phyloP scores from a whole-genome alignment of 2,329 filamentous ascomycete genomes.

The Diaporthe citri region DNA sequence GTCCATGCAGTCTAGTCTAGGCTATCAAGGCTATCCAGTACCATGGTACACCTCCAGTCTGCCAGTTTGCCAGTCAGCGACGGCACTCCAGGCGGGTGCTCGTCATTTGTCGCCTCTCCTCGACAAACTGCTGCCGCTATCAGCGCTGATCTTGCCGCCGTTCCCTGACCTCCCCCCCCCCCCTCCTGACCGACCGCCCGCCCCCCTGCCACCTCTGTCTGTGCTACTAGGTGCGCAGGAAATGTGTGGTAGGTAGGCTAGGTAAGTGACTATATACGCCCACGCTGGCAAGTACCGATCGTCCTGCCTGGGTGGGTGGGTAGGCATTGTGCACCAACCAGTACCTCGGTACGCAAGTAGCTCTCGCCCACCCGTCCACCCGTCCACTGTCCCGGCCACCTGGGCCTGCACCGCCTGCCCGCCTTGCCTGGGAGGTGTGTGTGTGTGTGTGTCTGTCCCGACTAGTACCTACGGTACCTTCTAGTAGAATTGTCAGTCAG shows the following conservation, averaged over 20 bases:
- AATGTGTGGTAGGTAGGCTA: neutral
- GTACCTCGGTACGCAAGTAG: constrained; percentile 16
- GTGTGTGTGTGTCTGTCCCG: neutral
- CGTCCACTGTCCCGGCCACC: constrained; percentile 24
- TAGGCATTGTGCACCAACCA: neutral
- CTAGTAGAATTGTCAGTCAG: constrained; percentile 8
- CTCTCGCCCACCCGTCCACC: constrained; percentile 10
- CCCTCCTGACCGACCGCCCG: neutral
- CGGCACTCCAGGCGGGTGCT: neutral
- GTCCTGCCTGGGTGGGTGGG: neutral
- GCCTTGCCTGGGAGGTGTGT: neutral
- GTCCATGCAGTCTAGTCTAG: constrained; percentile 6
- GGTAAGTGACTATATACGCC: neutral
- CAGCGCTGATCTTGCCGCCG: constrained; percentile 25
- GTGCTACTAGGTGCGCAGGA: neutral
- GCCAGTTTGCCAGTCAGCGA: constrained; percentile 14
- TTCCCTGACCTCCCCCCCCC: constrained; percentile 8
- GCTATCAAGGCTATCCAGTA: constrained; percentile 5
- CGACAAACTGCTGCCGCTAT: constrained; percentile 16
- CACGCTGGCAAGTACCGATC: constrained; percentile 14
- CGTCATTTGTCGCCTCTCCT: constrained; percentile 23
- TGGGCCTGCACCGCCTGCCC: constrained; percentile 24
- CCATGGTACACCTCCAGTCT: neutral
- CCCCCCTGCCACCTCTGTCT: neutral
- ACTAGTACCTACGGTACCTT: neutral